A percentile compares a stretch with the other conserved stretches of the same genome.
phyloP scores from a whole-genome alignment of 306 rosid species.

The Amphicarpaea edgeworthii region DNA sequence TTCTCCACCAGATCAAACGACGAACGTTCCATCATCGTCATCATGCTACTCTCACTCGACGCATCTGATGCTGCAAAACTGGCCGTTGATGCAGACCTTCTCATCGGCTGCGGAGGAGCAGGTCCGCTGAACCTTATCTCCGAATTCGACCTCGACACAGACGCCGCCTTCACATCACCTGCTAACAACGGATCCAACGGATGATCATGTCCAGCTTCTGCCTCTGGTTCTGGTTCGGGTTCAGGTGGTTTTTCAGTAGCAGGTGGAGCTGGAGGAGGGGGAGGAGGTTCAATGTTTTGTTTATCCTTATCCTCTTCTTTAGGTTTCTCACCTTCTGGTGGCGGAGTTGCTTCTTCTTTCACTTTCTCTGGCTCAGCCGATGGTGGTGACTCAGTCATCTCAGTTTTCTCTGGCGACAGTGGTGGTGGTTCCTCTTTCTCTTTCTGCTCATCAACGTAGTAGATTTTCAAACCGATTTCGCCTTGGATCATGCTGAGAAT shows the following conservation, averaged over 20 bases:
- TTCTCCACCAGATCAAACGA: constrained; percentile 90
- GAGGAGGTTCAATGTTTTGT: neutral
- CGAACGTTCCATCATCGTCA: constrained; percentile 57
- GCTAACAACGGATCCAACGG: neutral
- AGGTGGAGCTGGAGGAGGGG: neutral
- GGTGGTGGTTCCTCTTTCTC: constrained; percentile 23
- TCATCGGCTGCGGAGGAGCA: constrained; percentile 57
- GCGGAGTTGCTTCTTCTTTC: neutral
- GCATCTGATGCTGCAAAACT: constrained; percentile 53
- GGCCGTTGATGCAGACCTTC: constrained; percentile 41
- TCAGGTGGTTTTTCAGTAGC: constrained; percentile 36
- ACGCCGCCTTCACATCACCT: constrained; percentile 44
- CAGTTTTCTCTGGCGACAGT: neutral
- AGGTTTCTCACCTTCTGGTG: constrained; percentile 38
- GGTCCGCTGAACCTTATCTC: constrained; percentile 61
- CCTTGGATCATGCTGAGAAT: constrained; percentile 67
- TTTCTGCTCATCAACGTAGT: constrained; percentile 52
- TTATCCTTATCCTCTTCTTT: constrained; percentile 24
- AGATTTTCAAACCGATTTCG: constrained; percentile 79
- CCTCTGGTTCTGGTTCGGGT: too few species aligned
- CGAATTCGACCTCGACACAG: constrained; percentile 42
- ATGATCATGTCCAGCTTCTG: neutral
- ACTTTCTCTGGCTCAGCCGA: neutral
- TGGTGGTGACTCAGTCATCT: neutral
- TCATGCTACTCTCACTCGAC: constrained; percentile 43